Conservation (phyloP, 2,329 filamentous ascomycete genomes). For the Aquanectria penicillioides region DNA sequence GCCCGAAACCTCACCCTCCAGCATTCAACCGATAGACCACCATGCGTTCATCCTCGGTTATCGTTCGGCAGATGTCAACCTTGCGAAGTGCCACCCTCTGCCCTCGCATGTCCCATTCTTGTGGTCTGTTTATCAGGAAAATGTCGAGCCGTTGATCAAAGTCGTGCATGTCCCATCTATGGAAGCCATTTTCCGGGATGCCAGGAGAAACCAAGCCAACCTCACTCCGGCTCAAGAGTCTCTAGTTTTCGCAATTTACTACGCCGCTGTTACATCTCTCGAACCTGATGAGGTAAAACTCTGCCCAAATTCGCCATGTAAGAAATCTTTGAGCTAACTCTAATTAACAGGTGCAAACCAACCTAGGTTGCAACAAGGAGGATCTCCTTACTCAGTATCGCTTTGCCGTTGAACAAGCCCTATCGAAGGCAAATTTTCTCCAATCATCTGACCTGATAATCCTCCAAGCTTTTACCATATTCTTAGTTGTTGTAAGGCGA, state of each 20-base stretch:
- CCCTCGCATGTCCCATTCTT: constrained; percentile 73
- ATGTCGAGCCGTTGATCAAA: constrained; percentile 78
- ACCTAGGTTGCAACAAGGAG: constrained; percentile 56
- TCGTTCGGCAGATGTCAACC: constrained; percentile 74
- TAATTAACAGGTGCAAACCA: constrained; percentile 41
- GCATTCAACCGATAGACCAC: constrained; percentile 59
- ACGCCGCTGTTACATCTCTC: constrained; percentile 66
- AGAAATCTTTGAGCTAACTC: constrained; percentile 13
- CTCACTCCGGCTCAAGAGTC: constrained; percentile 68
- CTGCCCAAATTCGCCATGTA: not conserved
- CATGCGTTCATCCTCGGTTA: constrained; percentile 80
- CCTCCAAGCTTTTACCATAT: constrained; percentile 68
- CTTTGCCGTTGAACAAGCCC: constrained; percentile 65
- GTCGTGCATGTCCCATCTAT: constrained; percentile 76
- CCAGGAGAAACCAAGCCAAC: constrained; percentile 66
- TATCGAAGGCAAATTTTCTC: constrained; percentile 67
- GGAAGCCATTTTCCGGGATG: constrained; percentile 68
- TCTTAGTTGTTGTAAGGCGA: constrained; percentile 59
- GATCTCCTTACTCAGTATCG: constrained; percentile 59
- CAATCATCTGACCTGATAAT: constrained; percentile 65
- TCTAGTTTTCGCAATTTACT: constrained; percentile 72
- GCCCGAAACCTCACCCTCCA: constrained; percentile 53
- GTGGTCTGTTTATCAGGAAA: constrained; percentile 78
- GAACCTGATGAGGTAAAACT: constrained; percentile 67
- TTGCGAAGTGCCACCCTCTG: constrained; percentile 71